Evolutionary conservation across 495 filamentous ascomycete genomes (phyloP), one percentile per base, ranked within the genome.

Genomic region (Annulohypoxylon bovei): DNA sequence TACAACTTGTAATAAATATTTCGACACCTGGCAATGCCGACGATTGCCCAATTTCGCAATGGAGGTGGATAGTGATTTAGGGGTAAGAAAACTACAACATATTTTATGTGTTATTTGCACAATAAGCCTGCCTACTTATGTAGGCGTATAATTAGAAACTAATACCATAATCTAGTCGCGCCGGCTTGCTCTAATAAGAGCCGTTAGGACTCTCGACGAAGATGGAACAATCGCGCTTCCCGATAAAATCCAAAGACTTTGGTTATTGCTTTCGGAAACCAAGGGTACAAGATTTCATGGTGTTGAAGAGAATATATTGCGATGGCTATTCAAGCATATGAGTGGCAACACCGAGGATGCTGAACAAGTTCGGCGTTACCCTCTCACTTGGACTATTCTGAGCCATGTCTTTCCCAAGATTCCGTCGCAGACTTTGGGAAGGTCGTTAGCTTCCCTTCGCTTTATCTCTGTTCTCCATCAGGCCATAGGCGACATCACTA

Each of bases 321-420:
- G 82, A 74, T 83, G 80, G 80, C 76, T 85, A 27, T 79, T 84
- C 23, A 84, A 85, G 65, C 76, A 81, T 47, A 84, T 84, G 82
- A 78, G 76, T 32, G 80, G 81, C 22, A 63, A 71, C 37, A 77
- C 74, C 32, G 66, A 77, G 8, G 76, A 71, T 56, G 79, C 81
- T 64, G 82, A 84, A 62, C 77, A 77, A 33, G 47, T 84, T 2
- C 81, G 83, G 62, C 78, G 82, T 32, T 84, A 79, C 62, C 78
- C 82, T 16, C 67, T 77, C 1, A 75, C 79, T 39, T 85, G 83
- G 83, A 72, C 76, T 0, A 77, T 84, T 35, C 55, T 85, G 23
- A 73, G 72, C 54, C 75, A 75, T 16, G 66, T 82, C 7, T 84
- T 85, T 52, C 67, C 70, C 37, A 70, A 75, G 61, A 78, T 84